Evolutionary conservation across 2,329 filamentous ascomycete species (phyloP), one percentile per base, ranked within the genome.

Genomic region (Arachnomyces sp.): DNA sequence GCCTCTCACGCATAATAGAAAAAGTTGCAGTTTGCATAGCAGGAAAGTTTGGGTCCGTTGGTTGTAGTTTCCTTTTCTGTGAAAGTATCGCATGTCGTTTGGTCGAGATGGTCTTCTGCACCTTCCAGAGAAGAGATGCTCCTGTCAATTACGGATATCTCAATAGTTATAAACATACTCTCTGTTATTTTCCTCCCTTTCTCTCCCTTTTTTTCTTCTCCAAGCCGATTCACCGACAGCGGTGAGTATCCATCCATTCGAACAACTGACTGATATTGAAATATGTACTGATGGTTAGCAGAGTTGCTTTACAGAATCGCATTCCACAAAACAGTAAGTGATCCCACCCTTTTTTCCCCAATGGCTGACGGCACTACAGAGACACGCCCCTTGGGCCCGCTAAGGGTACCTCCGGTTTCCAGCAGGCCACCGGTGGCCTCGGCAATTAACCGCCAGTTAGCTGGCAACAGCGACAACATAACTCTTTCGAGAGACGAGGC

Each of bases 401-500:
- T 14, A 15, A 18, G 34, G 34, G 34, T 18, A 13, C 34, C 34
- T 36, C 14, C 34, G 18, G 34, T 36, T 36, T 36, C 34, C 8
- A 4, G 17, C 18, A n/a, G 35, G 18, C 21, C 21, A 25, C 17
- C 35, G 36, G 29, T 29, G 13, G 35, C 35, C 7, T 13, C 12
- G 18, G 9, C 16, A 38, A 38, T 38, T 38, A 7, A 38, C 6
- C 35, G 35, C 28, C 35, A 38, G 35, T 38, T 38, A 18, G 35
- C 29, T 7, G 35, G 9, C 7, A 30, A 8, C 28, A 12, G 17
- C 14, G 35, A 29, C 28, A 38, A 28, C 7, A 30, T 38, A 30
- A 13, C 28, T 38, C 35, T 38, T 38, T 38, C 35, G 35, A 38
- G 35, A 38, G 18, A 14, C 13, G 35, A 38, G 35, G 35, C 28